Evolutionary conservation across 2,329 filamentous ascomycete species (phyloP).

Genomic region (Domatiomyces catenatus): DNA sequence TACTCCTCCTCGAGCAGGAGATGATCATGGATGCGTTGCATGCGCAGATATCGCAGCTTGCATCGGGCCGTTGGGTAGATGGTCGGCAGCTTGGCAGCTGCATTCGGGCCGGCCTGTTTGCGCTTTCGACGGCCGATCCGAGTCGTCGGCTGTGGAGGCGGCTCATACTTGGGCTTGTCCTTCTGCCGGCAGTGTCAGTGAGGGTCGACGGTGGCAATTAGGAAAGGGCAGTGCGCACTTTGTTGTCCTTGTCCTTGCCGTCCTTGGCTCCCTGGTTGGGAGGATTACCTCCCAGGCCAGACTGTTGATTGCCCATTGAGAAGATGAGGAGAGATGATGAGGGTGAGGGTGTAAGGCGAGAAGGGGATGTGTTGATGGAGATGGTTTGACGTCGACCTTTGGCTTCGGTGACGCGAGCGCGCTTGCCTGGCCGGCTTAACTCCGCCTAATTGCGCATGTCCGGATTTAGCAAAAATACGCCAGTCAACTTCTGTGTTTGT

Average conservation of each 20-base stretch:
- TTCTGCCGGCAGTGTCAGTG: slow-evolving; percentile 45
- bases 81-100: slow-evolving; percentile 83
- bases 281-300: slow-evolving; percentile 62
- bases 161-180: slow-evolving; percentile 99
- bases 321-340: neutral
- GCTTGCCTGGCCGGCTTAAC: neutral
- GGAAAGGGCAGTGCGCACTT: slow-evolving; percentile 39
- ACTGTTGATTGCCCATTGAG: slow-evolving; percentile 44
- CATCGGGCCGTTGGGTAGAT: slow-evolving; percentile 93
- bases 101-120: slow-evolving; percentile 82
- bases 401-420: neutral
- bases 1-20: slow-evolving; percentile 94
- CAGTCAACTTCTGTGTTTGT: no score
- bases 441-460: neutral
- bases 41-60: slow-evolving; percentile 89
- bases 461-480: neutral
- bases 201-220: neutral
- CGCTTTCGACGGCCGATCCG: slow-evolving; percentile 98
- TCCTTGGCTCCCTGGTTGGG: slow-evolving; percentile 60
- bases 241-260: slow-evolving; percentile 65
- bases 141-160: slow-evolving; percentile 88
- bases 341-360: neutral
- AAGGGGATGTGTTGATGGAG: neutral
- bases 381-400: neutral
- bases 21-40: slow-evolving; percentile 98